Evolutionary conservation across 1,284 basidiomycete species (phyloP).

Genomic region (Irpex rosettiformis): DNA sequence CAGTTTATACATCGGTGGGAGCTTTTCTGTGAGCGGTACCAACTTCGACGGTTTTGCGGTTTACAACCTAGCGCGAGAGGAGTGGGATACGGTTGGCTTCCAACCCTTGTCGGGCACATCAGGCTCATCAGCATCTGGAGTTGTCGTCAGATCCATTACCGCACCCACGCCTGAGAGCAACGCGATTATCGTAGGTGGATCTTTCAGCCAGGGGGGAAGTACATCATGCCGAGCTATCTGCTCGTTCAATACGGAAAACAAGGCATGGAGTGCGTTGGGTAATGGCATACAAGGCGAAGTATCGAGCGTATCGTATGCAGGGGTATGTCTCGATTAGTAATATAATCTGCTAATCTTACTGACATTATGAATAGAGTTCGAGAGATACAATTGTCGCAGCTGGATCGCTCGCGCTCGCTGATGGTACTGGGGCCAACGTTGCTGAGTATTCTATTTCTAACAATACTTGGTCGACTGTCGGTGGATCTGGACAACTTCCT

Average conservation of each 20-base stretch:
- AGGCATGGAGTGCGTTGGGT: constrained; percentile 83
- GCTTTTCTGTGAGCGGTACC: constrained; percentile 59
- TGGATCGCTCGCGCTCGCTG: constrained; percentile 68
- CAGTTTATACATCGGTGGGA: constrained; percentile 77
- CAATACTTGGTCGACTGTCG: constrained; percentile 78
- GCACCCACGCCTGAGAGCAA: constrained; percentile 59
- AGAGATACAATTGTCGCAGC: constrained; percentile 65
- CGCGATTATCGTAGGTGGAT: constrained; percentile 80
- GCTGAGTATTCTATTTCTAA: constrained; percentile 73
- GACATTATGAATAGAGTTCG: constrained; percentile 41
- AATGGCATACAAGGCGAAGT: constrained; percentile 83
- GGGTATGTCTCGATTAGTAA: constrained; percentile 43
- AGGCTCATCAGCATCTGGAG: constrained; percentile 43
- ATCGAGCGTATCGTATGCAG: constrained; percentile 75
- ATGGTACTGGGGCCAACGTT: constrained; percentile 35
- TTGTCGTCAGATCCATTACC: constrained; percentile 75
- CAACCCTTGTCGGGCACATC: constrained; percentile 53
- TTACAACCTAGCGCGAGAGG: constrained; percentile 65
- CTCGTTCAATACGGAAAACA: constrained; percentile 61
- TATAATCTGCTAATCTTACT: constrained; percentile 1
- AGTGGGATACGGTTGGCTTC: constrained; percentile 58
- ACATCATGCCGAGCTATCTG: constrained; percentile 81
- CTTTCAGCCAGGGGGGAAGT: constrained; percentile 79
- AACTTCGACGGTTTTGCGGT: constrained; percentile 66
- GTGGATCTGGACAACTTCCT: constrained; percentile 62